Evolutionary conservation across 2,329 filamentous ascomycete genomes (phyloP).

Genomic region (Furcasterigmium sp.): DNA sequence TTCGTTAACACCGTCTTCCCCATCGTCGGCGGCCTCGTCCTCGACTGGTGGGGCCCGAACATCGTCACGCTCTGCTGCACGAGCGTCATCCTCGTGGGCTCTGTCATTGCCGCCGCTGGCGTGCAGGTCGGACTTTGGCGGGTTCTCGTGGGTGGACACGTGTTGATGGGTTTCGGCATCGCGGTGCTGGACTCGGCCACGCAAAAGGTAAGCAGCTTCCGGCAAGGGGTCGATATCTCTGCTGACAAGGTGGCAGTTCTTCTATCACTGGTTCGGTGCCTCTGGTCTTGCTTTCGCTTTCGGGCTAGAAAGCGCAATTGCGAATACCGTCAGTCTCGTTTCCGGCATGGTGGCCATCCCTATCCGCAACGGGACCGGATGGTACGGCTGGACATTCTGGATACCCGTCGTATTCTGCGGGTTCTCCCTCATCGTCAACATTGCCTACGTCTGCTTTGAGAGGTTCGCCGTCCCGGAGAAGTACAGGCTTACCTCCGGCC

Average conservation of each 20-base stretch:
- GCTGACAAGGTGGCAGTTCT: constrained; percentile 9
- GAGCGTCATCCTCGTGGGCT: constrained; percentile 14
- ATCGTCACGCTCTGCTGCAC: constrained; percentile 15
- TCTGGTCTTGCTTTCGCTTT: constrained; percentile 16
- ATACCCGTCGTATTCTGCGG: constrained; percentile 16
- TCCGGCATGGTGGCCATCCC: constrained; percentile 17
- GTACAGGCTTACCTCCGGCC: constrained; percentile 10
- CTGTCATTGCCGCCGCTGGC: constrained; percentile 14
- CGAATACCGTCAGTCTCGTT: constrained; percentile 15
- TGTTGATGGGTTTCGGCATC: constrained; percentile 18
- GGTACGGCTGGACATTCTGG: constrained; percentile 19
- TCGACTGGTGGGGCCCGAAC: constrained; percentile 19
- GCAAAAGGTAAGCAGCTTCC: constrained; percentile 13
- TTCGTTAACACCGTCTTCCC: constrained; percentile 19
- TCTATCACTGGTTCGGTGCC: constrained; percentile 19
- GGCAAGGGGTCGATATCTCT: too few species aligned
- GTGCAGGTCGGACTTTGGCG: constrained; percentile 14
- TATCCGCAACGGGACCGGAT: constrained; percentile 15
- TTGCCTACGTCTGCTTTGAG: constrained; percentile 16
- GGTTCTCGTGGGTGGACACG: constrained; percentile 13
- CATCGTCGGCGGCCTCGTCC: constrained; percentile 15
- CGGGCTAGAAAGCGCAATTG: constrained; percentile 16
- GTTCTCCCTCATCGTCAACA: constrained; percentile 12
- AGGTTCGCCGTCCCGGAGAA: constrained; percentile 7
- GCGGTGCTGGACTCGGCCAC: constrained; percentile 15